Evolutionary conservation across 768 basidiomycete genomes (phyloP).

Genomic region (Tricholoma furcatifolium): DNA sequence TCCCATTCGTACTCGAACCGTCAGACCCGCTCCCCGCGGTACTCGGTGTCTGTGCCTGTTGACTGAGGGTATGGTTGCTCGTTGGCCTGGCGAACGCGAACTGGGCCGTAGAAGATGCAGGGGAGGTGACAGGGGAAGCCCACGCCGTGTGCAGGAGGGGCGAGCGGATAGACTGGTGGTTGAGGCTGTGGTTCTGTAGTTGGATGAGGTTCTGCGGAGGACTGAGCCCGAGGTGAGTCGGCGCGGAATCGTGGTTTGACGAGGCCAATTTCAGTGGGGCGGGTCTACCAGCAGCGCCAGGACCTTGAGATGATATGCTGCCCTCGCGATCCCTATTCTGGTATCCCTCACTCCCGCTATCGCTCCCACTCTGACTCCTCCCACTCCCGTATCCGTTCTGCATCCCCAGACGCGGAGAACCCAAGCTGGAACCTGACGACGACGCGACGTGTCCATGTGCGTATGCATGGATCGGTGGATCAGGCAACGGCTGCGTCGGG

Average conservation of each 20-base stretch:
- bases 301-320: neutral
- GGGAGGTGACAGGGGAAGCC: conserved; percentile 33
- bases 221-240: neutral
- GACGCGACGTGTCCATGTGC: too few relatives aligned
- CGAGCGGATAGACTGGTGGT: conserved; percentile 19
- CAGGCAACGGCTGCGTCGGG: neutral
- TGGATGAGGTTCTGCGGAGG: neutral
- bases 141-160: conserved; percentile 40
- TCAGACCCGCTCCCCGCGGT: neutral
- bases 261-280: conserved; percentile 27
- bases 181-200: neutral
- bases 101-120: conserved; percentile 11
- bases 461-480: neutral
- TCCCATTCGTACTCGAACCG: neutral
- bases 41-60: too few relatives aligned
- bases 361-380: too few relatives aligned
- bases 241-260: neutral
- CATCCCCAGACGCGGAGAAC: too few relatives aligned
- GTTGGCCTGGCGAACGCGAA: conserved; percentile 10
- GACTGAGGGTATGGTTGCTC: conserved; percentile 1
- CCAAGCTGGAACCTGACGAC: too few relatives aligned
- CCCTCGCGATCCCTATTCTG: neutral
- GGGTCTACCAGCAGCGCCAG: conserved; percentile 24
- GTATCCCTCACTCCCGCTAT: neutral
- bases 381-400: too few relatives aligned